phyloP scores from a whole-genome alignment of 805 yeast genomes.

The Suhomyces vadensis region DNA sequence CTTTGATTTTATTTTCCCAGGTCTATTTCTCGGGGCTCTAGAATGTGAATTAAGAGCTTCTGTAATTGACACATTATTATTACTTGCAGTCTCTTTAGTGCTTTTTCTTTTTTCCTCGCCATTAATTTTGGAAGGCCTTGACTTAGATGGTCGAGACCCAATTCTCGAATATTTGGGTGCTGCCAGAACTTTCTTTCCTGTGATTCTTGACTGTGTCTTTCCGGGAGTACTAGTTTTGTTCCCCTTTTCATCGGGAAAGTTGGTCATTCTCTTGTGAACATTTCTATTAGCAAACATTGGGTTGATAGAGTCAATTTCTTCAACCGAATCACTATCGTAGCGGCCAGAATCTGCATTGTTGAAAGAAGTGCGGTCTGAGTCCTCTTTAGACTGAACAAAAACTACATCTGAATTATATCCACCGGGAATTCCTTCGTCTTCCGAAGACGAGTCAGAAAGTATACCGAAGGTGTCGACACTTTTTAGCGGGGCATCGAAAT shows the following conservation, averaged over 20 bases:
- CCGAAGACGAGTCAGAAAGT: conserved; percentile 8
- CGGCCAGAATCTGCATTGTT: background rate
- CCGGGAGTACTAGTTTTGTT: background rate
- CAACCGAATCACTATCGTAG: conserved; percentile 11
- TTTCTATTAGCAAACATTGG: conserved; percentile 17
- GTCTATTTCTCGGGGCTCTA: too few species aligned
- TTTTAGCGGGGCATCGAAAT: conserved; percentile 7
- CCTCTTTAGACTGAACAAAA: background rate
- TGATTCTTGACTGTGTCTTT: too few species aligned
- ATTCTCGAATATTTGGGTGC: too few species aligned
- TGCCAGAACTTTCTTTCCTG: too few species aligned
- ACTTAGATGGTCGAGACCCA: too few species aligned
- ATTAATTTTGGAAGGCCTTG: too few species aligned
- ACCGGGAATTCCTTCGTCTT: conserved; percentile 5
- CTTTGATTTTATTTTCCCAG: too few species aligned
- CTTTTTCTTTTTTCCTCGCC: too few species aligned
- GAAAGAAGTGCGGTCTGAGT: background rate
- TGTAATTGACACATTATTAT: too few species aligned
- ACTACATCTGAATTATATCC: conserved; percentile 3
- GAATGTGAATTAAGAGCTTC: too few species aligned
- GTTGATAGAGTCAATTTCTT: conserved; percentile 19
- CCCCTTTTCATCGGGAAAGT: background rate
- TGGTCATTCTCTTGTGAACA: background rate
- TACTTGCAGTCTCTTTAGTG: too few species aligned
- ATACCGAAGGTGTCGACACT: conserved; percentile 12